A percentile compares a stretch with the other conserved stretches of the same genome.
phyloP scores from a whole-genome alignment of 768 basidiomycete genomes.

The Cystobasidium tubakii region DNA sequence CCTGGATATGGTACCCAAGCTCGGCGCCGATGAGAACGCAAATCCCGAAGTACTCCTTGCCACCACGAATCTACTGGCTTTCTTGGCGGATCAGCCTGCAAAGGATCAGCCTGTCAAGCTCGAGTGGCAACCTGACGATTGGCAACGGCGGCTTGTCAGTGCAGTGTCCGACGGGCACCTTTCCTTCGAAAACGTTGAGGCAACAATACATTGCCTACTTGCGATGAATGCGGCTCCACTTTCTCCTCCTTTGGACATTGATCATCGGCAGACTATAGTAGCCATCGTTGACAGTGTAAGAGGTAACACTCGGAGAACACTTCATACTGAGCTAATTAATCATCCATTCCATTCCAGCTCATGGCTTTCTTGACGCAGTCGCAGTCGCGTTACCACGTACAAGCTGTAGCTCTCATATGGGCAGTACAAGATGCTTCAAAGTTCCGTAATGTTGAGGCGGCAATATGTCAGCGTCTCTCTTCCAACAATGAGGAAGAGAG shows the following conservation, averaged over 20 bases:
- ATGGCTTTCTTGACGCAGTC: conserved; percentile 61
- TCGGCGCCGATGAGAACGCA: neutral
- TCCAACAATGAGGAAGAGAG: conserved; percentile 55
- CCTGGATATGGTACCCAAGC: neutral
- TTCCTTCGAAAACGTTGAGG: conserved; percentile 64
- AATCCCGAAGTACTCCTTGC: conserved; percentile 18
- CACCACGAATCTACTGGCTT: neutral
- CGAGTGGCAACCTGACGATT: conserved; percentile 61
- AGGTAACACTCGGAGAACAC: neutral
- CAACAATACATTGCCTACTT: conserved; percentile 58
- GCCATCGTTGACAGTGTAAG: conserved; percentile 59
- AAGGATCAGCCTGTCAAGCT: conserved; percentile 50
- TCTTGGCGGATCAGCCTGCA: conserved; percentile 31
- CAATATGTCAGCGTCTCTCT: conserved; percentile 67
- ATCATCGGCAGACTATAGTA: conserved; percentile 57
- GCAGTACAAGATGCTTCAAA: conserved; percentile 59
- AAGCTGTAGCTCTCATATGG: conserved; percentile 78
- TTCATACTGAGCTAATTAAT: too few species aligned
- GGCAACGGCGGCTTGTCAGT: conserved; percentile 59
- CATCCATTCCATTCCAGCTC: conserved; percentile 54
- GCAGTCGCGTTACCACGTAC: conserved; percentile 67
- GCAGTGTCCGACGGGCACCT: conserved; percentile 52
- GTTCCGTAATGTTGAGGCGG: conserved; percentile 66
- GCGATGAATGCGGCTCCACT: conserved; percentile 56
- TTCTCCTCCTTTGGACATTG: conserved; percentile 57